Evolutionary conservation across 2,329 filamentous ascomycete species (phyloP), one percentile per base, ranked within the genome.

Genomic region (Reticulascus tulasneorum): DNA sequence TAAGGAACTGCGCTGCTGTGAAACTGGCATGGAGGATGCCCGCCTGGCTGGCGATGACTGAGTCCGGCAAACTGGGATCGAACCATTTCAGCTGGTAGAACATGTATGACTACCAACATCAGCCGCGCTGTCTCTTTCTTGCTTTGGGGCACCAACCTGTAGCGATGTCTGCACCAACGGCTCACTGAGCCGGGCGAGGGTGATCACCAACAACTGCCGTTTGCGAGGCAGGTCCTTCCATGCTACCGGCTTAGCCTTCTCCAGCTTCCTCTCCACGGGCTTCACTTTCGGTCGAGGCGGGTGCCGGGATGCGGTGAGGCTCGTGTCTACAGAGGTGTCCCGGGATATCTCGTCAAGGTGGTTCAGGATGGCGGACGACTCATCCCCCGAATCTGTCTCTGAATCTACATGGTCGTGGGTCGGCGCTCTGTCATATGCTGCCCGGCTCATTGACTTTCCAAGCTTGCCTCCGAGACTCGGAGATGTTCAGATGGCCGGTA

Each of bases 21-120:
- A 94, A 94, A 24, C 80, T 81, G 10, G 84, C 86, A 30, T 86
- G 79, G 17, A 94, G 67, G 3, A 94, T 64, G 24, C 88, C 88
- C 2, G 85, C 84, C 56, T 93, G 87, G 15, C 74, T 71, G 0
- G 88, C 78, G 47, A 94, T 89, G 3, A 75, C 79, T 17, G 85
- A 71, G 47, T 73, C 66, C 0, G 75, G 60, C 11, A 77, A 62
- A 9, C 51, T 59, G 1, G 69, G 63, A 39, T 75, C 65, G 49
- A 94, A 91, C 40, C 82, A 91, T 48, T 79, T 80, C n/a, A 95
- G 75, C 58, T 93, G 86, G 59, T 91, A 94, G 62, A 87, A 94
- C 69, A 94, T 80, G 60, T 94, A 94, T 2, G 84, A 76, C 59
- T 84, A n/a, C n/a, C n/a, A n/a, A n/a, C n/a, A n/a, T n/a, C n/a